These are phyloP conservation scores for Debaryomyces robertsiae DNA, from an alignment of 1,139 yeast species.

Conservation along the genomic window DNA sequence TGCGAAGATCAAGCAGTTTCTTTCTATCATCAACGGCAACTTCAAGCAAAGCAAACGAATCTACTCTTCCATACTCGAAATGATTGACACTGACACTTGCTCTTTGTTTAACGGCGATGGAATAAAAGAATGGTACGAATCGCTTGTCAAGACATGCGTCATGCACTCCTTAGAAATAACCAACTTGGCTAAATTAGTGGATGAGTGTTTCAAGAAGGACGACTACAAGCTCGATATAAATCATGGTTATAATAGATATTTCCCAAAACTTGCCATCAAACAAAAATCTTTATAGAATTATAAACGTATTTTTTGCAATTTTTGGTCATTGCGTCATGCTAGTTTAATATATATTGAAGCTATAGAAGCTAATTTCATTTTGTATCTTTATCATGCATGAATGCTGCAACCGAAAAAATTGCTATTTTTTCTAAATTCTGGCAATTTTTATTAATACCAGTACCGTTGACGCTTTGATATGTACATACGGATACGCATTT, in stretches of 20 bases:
- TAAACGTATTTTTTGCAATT: background rate
- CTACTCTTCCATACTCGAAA: constrained; percentile 6
- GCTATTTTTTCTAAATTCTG: too few relatives aligned
- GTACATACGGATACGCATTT: too few relatives aligned
- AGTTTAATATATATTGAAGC: too few relatives aligned
- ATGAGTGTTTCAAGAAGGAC: constrained; percentile 11
- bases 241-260: constrained; percentile 41
- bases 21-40: constrained; percentile 17
- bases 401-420: too few relatives aligned
- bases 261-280: constrained; percentile 32
- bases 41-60: constrained; percentile 20
- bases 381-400: too few relatives aligned
- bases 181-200: constrained; percentile 16
- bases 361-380: too few relatives aligned
- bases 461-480: too few relatives aligned
- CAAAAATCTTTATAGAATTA: background rate
- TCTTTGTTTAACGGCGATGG: constrained; percentile 15
- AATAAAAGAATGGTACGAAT: constrained; percentile 24
- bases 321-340: background rate
- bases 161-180: constrained; percentile 24
- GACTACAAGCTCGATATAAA: constrained; percentile 19
- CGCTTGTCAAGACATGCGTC: constrained; percentile 30
- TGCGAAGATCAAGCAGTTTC: constrained; percentile 10
- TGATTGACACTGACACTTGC: constrained; percentile 10
- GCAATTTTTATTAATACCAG: too few relatives aligned